Evolutionary conservation across 768 basidiomycete genomes (phyloP).

Genomic region (Pleurotus tuoliensis): DNA sequence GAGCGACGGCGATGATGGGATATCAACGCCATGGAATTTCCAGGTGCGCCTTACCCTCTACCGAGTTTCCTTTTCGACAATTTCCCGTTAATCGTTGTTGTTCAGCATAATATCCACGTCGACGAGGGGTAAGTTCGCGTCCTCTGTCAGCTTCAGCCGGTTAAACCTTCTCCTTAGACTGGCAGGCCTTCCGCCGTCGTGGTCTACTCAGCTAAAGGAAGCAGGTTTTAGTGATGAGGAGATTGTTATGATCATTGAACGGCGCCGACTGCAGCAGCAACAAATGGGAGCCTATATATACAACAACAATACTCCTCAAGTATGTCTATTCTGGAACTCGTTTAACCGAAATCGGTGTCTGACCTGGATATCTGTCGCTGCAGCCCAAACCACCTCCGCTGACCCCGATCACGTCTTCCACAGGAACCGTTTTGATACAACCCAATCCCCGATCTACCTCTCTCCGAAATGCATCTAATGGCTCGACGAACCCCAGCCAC

Average conservation of each 20-base stretch:
- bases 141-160: background rate
- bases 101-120: slow-evolving; percentile 73
- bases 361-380: background rate
- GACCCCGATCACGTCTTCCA: background rate
- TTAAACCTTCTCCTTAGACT: slow-evolving; percentile 32
- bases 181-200: slow-evolving; percentile 68
- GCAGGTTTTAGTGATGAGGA: slow-evolving; percentile 69
- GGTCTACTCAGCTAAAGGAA: slow-evolving; percentile 56
- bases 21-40: slow-evolving; percentile 73
- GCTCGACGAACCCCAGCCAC: background rate
- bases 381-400: slow-evolving; percentile 4
- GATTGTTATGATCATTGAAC: slow-evolving; percentile 53
- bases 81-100: background rate
- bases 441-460: slow-evolving; percentile 1
- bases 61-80: background rate
- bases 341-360: no score
- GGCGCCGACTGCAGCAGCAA: slow-evolving; percentile 18
- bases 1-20: slow-evolving; percentile 48
- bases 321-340: background rate
- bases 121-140: slow-evolving; percentile 57
- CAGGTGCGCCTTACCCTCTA: slow-evolving; percentile 41
- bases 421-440: slow-evolving; percentile 4
- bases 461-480: background rate
- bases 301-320: background rate
- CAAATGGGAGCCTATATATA: slow-evolving; percentile 7